Evolutionary conservation across 441 rosid genomes (phyloP), one percentile per base, ranked within the genome.

Genomic region (Geranium incanum): DNA sequence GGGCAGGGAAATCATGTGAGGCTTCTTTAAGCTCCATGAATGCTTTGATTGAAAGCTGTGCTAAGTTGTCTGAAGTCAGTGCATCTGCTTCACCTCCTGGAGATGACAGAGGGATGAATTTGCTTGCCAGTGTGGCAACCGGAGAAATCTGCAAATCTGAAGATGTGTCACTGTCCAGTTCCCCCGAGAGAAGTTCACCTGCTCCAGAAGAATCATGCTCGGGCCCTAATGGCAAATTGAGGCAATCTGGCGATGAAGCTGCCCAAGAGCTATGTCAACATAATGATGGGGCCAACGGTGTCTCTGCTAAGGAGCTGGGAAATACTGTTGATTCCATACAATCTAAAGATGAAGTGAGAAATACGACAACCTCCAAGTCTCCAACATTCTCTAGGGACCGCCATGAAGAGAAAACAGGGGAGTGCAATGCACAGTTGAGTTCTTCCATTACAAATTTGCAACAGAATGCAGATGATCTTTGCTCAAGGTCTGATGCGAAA

Each of bases 101-200:
- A n/a, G 99, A 95, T 83, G 93, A 93, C 81, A 86, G 84, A 78
- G 99, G 98, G 70, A 93, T 95, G 94, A 89, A 95, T 80, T 84
- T 93, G 76, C 92, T 95, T 73, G 99, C 99, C 66, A 91, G 87
- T 77, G 97, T 93, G 72, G 98, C 98, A 78, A 87, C 97, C 74
- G 97, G 89, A 64, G 99, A 95, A 82, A 89, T 93, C 70, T 84
- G 84, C 38, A 93, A 86, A 75, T 81, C 93, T 36, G 87, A 86
- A 71, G 71, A 72, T 71, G 79, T 74, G 73, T 86, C 94, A 15
- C 96, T 91, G 11, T 69, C 74, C 48, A 72, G 71, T 70, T 89
- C 97, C 74, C 88, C 85, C 2, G 80, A 55, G 66, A 80, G 86
- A 81, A 81, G 70, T 68, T 70, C 77, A 45, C 67, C 84, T 68